A percentile compares a stretch with the other conserved stretches of the same genome.
These are phyloP conservation scores for Capronia americana DNA, from an alignment of 2,329 filamentous ascomycete species.

Conservation along the genomic window DNA sequence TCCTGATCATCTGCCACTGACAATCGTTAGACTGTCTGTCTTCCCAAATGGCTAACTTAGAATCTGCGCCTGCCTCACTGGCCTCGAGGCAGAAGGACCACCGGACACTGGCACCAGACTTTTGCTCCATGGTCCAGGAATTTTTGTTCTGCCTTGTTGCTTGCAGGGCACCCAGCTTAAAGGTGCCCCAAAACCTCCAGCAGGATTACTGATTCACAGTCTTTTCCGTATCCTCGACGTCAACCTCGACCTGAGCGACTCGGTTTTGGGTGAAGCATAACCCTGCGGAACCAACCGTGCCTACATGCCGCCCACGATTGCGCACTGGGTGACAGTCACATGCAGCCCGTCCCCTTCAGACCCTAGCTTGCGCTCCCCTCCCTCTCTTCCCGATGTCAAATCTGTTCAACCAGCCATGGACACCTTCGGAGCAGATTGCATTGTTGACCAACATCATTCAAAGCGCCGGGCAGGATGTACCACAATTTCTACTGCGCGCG, in stretches of 20 bases:
- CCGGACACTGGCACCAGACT: constrained; percentile 15
- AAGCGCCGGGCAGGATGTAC: constrained; percentile 35
- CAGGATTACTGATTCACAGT: constrained; percentile 17
- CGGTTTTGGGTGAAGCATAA: constrained; percentile 19
- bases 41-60: constrained; percentile 32
- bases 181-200: constrained; percentile 16
- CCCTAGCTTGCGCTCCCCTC: constrained; percentile 27
- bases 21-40: constrained; percentile 25
- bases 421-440: constrained; percentile 37
- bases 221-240: constrained; percentile 25
- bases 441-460: constrained; percentile 40
- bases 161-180: constrained; percentile 28
- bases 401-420: constrained; percentile 34
- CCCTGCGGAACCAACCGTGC: constrained; percentile 18
- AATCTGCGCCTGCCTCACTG: constrained; percentile 29
- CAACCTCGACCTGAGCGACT: background rate
- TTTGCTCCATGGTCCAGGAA: constrained; percentile 22
- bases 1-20: constrained; percentile 38
- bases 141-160: constrained; percentile 32
- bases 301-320: constrained; percentile 30
- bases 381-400: constrained; percentile 36
- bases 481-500: constrained; percentile 33
- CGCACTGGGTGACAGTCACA: constrained; percentile 35
- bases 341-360: constrained; percentile 29
- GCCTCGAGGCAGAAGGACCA: constrained; percentile 29